Base-by-base conservation (phyloP, 1,139 yeast genomes). In the Kodamaea arcana region DNA sequence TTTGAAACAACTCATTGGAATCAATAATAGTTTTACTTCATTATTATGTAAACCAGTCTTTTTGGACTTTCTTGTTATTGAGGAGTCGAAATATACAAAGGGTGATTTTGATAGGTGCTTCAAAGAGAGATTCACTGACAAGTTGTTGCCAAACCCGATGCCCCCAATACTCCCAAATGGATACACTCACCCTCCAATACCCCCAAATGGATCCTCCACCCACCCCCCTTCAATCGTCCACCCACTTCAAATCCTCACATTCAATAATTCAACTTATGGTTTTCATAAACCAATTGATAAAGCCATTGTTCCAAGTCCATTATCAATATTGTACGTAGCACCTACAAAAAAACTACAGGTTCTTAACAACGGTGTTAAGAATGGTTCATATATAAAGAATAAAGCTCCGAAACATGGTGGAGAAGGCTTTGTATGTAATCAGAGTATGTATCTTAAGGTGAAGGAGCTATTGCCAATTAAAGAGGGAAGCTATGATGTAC, bases 1-100 rank as follows among this genome's bases (percentile, higher is more conserved):
- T 27, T 40, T 80, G 32, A 70, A 72, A 36, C 96, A 86, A 52
- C 60, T 65, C 25, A 65, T 72, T 0, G 88, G 95, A 0, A 39
- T 86, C 3, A 57, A 80, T 26, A 76, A 72, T 43, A 58, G 78
- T 3, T 52, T 80, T 3, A 69, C 75, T 2, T 61, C 73, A 30
- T 46, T 48, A 2, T 42, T 79, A 22, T 51, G 80, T 30, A 67
- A 13, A 51, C 53, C 65, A 14, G 52, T 79, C 3, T 79, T 58
- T 45, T 53, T 88, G 14, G 60, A 65, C 21, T 75, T 69, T 44
- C 47, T 88, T 33, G 73, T 86, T 0, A 48, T 85, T 0, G 81
- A 82, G 0, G 46, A 52, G 4, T 46, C 52, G 3, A 62, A 63
- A 33, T 48, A 52, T 26, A 43, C 51, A 13, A 31, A 29, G 0